A percentile compares a stretch with the other conserved stretches of the same genome.
phyloP scores from a whole-genome alignment of 768 basidiomycete species.

The Rhizopogon rudus region DNA sequence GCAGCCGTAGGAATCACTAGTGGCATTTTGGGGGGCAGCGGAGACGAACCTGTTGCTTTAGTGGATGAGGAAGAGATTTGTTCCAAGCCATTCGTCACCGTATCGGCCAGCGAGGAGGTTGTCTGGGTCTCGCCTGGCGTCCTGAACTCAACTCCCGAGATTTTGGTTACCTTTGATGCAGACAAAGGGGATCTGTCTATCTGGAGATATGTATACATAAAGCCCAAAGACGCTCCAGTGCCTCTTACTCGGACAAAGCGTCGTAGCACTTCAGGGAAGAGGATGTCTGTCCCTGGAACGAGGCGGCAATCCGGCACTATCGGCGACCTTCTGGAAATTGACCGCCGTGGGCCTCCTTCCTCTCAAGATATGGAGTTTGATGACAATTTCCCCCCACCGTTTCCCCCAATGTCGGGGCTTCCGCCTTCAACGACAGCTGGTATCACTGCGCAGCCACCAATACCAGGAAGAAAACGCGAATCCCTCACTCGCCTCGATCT shows the following conservation, averaged over 20 bases:
- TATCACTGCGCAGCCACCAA: conserved; percentile 46
- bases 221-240: conserved; percentile 50
- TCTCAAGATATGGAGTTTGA: conserved; percentile 33
- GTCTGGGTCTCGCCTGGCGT: conserved; percentile 50
- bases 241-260: conserved; percentile 28
- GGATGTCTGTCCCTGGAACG: conserved; percentile 26
- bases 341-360: conserved; percentile 33
- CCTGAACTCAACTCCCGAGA: conserved; percentile 36
- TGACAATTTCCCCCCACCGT: conserved; percentile 27
- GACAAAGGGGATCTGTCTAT: conserved; percentile 51
- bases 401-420: conserved; percentile 34
- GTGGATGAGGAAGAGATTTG: conserved; percentile 53
- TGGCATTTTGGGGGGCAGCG: conserved; percentile 47
- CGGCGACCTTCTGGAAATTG: conserved; percentile 26
- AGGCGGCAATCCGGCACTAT: conserved; percentile 37
- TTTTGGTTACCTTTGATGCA: conserved; percentile 56
- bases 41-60: conserved; percentile 30
- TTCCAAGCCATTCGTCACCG: conserved; percentile 44
- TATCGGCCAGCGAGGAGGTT: conserved; percentile 62
- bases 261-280: conserved; percentile 31
- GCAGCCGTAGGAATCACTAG: conserved; percentile 63
- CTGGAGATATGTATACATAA: conserved; percentile 71
- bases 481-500: conserved; percentile 51
- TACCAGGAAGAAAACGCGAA: conserved; percentile 39
- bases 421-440: conserved; percentile 50